Percentiles rank a stretch among this genome's conserved stretches.
Conservation (phyloP, 179 eudicot genomes). For the Camellia oleifera region DNA sequence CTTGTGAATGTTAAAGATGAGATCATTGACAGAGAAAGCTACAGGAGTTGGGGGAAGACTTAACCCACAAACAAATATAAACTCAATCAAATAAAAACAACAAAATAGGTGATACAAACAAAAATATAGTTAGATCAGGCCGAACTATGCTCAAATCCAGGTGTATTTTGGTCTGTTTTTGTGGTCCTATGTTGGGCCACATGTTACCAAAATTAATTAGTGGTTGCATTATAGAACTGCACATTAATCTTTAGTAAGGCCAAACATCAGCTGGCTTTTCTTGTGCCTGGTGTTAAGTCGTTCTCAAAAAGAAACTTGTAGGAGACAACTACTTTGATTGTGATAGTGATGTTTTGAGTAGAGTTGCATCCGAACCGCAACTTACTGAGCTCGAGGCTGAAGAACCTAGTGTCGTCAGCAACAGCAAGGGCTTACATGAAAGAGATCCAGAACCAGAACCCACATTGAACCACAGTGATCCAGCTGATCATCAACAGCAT, state of each 20-base stretch:
- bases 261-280: slow-evolving; percentile 46
- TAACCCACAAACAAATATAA: too few species aligned
- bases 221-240: too few species aligned
- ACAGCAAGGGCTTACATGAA: slow-evolving; percentile 28
- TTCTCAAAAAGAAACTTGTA: slow-evolving; percentile 53
- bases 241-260: not conserved
- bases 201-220: too few species aligned
- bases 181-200: too few species aligned
- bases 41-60: too few species aligned
- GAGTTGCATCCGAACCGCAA: slow-evolving; percentile 48
- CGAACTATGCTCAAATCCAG: too few species aligned
- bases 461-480: slow-evolving; percentile 14
- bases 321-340: slow-evolving; percentile 59
- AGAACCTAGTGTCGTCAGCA: slow-evolving; percentile 22
- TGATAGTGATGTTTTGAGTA: slow-evolving; percentile 48
- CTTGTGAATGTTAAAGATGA: too few species aligned
- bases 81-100: too few species aligned
- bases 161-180: too few species aligned
- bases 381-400: slow-evolving; percentile 51
- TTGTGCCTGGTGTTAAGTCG: slow-evolving; percentile 53
- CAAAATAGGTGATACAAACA: too few species aligned
- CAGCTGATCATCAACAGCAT: slow-evolving; percentile 37
- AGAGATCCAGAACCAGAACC: slow-evolving; percentile 16
- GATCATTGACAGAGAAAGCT: too few species aligned
- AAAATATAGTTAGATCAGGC: too few species aligned